These are phyloP conservation scores for Coniochaeta ligniaria DNA, from an alignment of 2,329 filamentous ascomycete genomes.

Conservation along the genomic window DNA sequence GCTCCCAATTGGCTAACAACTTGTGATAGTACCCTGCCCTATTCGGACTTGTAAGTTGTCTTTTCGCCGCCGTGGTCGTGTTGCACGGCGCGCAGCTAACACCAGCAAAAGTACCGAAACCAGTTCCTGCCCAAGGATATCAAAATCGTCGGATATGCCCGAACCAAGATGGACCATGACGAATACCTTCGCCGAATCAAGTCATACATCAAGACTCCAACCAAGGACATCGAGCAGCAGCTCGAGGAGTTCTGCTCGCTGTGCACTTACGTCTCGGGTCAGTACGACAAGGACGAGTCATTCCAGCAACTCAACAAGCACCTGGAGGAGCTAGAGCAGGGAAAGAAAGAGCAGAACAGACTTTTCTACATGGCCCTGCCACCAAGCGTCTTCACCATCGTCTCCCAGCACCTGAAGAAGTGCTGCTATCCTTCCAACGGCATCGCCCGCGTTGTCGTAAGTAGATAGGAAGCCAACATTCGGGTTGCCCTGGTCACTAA, in stretches of 20 bases:
- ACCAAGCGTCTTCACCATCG: constrained; percentile 94
- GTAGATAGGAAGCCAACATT: constrained; percentile 22
- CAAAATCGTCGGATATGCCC: constrained; percentile 95
- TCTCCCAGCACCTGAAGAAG: constrained; percentile 93
- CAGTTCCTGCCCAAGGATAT: constrained; percentile 97
- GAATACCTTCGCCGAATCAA: constrained; percentile 92
- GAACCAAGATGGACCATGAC: constrained; percentile 98
- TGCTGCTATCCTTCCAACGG: constrained; percentile 92
- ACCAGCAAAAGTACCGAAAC: constrained; percentile 71
- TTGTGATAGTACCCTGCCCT: constrained; percentile 77
- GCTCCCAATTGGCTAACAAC: constrained; percentile 14
- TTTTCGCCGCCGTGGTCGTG: background rate
- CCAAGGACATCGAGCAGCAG: constrained; percentile 94
- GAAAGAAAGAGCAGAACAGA: constrained; percentile 75
- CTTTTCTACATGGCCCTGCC: constrained; percentile 99
- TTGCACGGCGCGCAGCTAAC: background rate
- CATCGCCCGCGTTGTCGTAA: constrained; percentile 87
- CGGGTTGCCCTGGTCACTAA: background rate
- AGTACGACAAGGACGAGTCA: constrained; percentile 95
- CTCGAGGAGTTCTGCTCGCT: constrained; percentile 80
- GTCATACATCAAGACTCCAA: constrained; percentile 98
- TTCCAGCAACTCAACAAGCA: constrained; percentile 83
- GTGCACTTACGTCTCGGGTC: constrained; percentile 92
- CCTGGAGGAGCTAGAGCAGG: constrained; percentile 77
- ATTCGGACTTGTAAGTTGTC: constrained; percentile 80